These are phyloP conservation scores for Rhinocladiella similis DNA, from an alignment of 2,329 filamentous ascomycete genomes.

Conservation along the genomic window DNA sequence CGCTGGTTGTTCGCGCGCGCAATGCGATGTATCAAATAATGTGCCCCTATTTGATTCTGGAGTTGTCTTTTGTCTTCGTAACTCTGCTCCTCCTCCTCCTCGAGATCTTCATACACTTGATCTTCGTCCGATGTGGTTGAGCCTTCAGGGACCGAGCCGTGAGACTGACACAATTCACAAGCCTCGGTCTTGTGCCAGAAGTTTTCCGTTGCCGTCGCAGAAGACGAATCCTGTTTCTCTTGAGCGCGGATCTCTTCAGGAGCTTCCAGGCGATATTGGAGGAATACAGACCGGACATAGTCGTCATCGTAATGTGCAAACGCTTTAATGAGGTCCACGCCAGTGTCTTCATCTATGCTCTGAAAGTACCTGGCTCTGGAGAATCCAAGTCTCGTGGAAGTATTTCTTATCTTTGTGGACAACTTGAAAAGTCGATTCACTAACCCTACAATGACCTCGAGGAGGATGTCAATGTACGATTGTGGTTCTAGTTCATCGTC, in stretches of 20 bases:
- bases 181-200: too few species aligned
- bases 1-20: constrained; percentile 19
- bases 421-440: constrained; percentile 19
- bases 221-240: too few species aligned
- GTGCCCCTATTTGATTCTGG: too few species aligned
- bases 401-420: constrained; percentile 19
- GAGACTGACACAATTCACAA: too few species aligned
- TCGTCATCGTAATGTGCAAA: constrained; percentile 8
- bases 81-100: too few species aligned
- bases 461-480: background rate
- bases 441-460: constrained; percentile 7
- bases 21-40: constrained; percentile 16
- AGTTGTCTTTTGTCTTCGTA: too few species aligned
- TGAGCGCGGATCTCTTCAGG: background rate
- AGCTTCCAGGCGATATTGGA: background rate
- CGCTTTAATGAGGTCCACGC: constrained; percentile 13
- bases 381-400: constrained; percentile 13
- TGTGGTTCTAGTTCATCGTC: background rate
- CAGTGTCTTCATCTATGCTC: constrained; percentile 7
- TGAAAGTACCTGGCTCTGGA: constrained; percentile 12
- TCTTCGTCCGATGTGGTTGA: too few species aligned
- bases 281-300: constrained; percentile 10
- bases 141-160: too few species aligned
- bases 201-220: too few species aligned
- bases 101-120: too few species aligned